Evolutionary conservation across 352 stramenopile species (phyloP), one percentile per base, ranked within the genome.

Genomic region (Globisporangium emineosum): DNA sequence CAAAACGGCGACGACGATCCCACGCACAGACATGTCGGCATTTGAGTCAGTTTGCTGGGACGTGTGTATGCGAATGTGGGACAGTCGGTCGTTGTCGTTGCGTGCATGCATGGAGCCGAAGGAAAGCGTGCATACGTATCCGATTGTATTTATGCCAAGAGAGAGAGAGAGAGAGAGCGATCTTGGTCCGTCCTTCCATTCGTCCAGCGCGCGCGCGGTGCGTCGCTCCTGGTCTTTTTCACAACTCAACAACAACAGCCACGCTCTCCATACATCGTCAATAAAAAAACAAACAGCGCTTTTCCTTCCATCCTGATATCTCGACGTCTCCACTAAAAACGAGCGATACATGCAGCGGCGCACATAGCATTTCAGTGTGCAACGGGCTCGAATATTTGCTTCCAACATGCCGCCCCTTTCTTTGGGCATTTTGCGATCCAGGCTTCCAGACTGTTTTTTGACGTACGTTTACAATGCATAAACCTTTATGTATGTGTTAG

Each of bases 141-240:
- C 30, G 30, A 58, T 58, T 58, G 52, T 58, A 58, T 58, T 58
- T 58, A 58, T 58, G 30, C n/a, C 33, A 30, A 37, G 21, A 57
- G 29, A 57, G 12, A 42, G 52, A 58, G 25, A 29, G 7, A 32
- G 23, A n/a, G 29, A 25, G 50, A 53, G 23, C 30, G 47, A 55
- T 53, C 19, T 54, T 54, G 27, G 57, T 55, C 57, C 42, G 57
- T 63, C 57, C 57, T 47, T 47, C 40, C 40, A 63, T 63, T 63
- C 32, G 57, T 63, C 57, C 57, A 63, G 57, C 21, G 45, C 42
- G 9, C 29, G 25, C 33, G 47, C 13, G 40, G 40, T 45, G 40
- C 40, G 17, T 47, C 40, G 40, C 40, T 47, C 40, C 40, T 47
- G 17, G 21, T 47, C 40, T 47, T 47, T 47, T 47, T 47, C 23